Base-by-base conservation (phyloP, 139 green algal species). In the Diplosphaera chodatii region DNA sequence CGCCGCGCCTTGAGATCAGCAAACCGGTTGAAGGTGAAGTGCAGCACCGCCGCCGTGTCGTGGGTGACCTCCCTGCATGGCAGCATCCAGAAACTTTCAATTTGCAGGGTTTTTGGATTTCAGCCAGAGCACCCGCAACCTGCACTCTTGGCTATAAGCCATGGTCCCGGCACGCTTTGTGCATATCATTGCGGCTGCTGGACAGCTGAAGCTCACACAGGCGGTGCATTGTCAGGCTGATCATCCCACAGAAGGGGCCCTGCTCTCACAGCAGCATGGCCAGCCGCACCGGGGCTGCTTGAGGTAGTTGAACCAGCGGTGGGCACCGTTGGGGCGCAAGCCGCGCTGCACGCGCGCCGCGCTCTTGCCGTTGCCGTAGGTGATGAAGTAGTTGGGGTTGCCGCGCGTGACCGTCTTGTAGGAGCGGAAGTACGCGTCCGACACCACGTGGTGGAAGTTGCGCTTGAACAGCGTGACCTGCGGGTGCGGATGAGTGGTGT, bases 341-440 rank as follows among this genome's bases (percentile, higher is more conserved):
- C 86, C 80, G 1, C 69, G 37, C 55, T 82, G 74, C 2, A 95
- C 70, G 15, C 90, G 78, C 0, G 86, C 89, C 0, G 85, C 88
- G 16, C 78, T 86, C 73, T 93, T 93, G 64, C 87, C 87, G 72
- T 94, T 94, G 40, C 78, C 85, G 70, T 94, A 93, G 0, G 89
- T 92, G 18, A 89, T 83, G 74, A 93, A 95, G 73, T 93, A 95
- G 78, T 95, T 94, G 72, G 88, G 88, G 74, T 95, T 95, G 67
- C 83, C 88, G 0, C 82, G 73, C 3, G 89, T 76, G 29, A 92
- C 77, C 1, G 67, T 74, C n/a, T 78, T 67, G 63, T 91, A 91
- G 0, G 77, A 70, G 66, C 80, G 80, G 73, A 91, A 93, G 74
- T 95, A 95, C 16, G 71, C 55, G 55, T 92, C 86, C 37, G 73